Conservation (phyloP, 179 eudicot species). For the Beta corolliflora region DNA sequence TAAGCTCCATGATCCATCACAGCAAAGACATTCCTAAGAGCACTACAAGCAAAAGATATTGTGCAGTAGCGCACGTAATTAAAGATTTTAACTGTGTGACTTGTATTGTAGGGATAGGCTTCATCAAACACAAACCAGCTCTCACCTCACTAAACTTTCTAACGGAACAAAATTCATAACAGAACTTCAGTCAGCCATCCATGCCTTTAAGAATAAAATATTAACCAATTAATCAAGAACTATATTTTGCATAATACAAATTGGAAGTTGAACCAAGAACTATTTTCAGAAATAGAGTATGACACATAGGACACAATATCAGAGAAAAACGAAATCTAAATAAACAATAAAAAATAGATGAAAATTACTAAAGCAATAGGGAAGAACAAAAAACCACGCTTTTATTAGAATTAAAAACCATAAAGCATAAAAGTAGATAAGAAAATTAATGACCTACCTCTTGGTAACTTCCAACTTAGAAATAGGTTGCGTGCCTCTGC, state of each 20-base stretch:
- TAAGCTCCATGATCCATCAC: neutral
- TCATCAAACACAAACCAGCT: neutral
- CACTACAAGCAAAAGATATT: neutral
- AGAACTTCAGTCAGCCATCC: neutral
- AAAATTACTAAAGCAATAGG: neutral
- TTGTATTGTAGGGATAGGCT: neutral
- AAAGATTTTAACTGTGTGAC: neutral
- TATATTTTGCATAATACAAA: neutral
- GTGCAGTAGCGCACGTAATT: neutral
- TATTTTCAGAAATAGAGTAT: neutral
- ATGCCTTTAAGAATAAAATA: neutral
- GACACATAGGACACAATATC: neutral
- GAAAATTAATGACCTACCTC: conserved; percentile 52
- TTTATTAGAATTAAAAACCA: neutral
- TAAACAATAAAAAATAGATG: conserved; percentile 8
- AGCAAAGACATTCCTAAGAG: neutral
- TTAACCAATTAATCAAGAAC: neutral
- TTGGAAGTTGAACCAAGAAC: neutral
- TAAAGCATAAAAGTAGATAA: neutral
- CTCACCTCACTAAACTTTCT: neutral
- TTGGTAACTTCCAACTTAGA: conserved; percentile 89
- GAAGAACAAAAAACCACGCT: conserved; percentile 2
- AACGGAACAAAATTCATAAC: too few relatives aligned
- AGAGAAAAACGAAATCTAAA: neutral
- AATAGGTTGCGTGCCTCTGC: conserved; percentile 90